phyloP scores from a whole-genome alignment of 768 basidiomycete species.

The Hydnum rufescens region DNA sequence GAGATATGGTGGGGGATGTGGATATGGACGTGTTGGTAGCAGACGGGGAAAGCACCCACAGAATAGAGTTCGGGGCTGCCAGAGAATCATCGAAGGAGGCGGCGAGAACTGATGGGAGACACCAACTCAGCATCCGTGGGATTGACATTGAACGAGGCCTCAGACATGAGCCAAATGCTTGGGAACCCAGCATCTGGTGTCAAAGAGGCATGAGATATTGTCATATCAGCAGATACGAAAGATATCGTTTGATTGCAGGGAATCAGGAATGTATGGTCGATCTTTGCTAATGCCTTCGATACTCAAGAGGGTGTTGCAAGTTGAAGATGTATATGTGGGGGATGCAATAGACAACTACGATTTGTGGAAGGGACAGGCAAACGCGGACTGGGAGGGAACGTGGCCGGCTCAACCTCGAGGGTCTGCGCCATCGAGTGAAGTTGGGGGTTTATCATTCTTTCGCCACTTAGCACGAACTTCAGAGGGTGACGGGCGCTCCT shows the following conservation, averaged over 20 bases:
- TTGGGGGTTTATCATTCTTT: neutral
- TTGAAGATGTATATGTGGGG: neutral
- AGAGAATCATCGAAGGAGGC: neutral
- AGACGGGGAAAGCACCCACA: neutral
- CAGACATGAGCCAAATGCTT: no score
- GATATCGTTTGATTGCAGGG: neutral
- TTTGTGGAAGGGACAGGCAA: neutral
- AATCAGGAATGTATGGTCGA: neutral
- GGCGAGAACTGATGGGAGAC: neutral
- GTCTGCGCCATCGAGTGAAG: no score
- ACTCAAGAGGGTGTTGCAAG: neutral
- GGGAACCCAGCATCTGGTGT: neutral
- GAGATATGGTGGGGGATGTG: neutral
- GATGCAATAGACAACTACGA: neutral
- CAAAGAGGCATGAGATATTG: neutral
- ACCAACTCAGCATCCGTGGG: neutral
- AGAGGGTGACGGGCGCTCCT: no score
- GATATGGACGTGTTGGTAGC: neutral
- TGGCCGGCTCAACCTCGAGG: neutral
- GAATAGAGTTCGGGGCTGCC: neutral
- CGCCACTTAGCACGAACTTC: neutral
- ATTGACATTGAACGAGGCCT: neutral
- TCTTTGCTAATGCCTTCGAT: neutral
- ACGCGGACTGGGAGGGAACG: neutral
- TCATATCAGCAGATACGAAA: neutral